phyloP scores from a whole-genome alignment of 2,329 filamentous ascomycete species.

The Metarhizium robertsii region DNA sequence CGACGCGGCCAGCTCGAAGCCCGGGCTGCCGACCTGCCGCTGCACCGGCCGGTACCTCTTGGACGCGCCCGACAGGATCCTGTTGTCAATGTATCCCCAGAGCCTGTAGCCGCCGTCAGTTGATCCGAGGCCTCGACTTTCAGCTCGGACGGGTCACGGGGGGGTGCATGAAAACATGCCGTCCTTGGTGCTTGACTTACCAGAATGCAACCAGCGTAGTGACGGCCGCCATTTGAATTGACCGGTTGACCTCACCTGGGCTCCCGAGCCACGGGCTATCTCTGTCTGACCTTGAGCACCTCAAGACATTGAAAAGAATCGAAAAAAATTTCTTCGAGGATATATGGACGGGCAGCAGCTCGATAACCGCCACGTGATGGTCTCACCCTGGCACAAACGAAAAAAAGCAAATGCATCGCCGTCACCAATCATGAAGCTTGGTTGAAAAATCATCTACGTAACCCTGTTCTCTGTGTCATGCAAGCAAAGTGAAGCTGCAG shows the following conservation, averaged over 20 bases:
- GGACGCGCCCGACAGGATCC: not conserved
- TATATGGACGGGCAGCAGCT: not conserved
- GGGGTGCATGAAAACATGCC: not conserved
- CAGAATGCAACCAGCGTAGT: not conserved
- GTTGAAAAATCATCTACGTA: not conserved
- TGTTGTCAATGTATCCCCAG: not conserved
- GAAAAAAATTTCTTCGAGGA: not conserved
- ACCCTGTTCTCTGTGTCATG: no score
- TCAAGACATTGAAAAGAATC: no score
- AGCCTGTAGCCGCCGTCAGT: not conserved
- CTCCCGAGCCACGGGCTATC: no score
- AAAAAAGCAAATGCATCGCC: not conserved
- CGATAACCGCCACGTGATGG: not conserved
- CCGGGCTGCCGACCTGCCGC: not conserved
- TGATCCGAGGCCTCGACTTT: not conserved
- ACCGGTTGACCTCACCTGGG: not conserved
- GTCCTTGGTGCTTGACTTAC: not conserved
- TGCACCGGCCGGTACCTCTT: not conserved
- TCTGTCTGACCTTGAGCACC: no score
- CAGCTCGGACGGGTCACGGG: no score
- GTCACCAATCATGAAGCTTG: not conserved
- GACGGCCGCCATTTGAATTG: not conserved
- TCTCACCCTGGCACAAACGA: not conserved
- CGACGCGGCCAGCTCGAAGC: not conserved
- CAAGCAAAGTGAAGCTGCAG: not conserved